A percentile compares a stretch with the other conserved stretches of the same genome.
Evolutionary conservation across 768 basidiomycete genomes (phyloP).

Genomic region (Rhodosporidiobolus odoratus): DNA sequence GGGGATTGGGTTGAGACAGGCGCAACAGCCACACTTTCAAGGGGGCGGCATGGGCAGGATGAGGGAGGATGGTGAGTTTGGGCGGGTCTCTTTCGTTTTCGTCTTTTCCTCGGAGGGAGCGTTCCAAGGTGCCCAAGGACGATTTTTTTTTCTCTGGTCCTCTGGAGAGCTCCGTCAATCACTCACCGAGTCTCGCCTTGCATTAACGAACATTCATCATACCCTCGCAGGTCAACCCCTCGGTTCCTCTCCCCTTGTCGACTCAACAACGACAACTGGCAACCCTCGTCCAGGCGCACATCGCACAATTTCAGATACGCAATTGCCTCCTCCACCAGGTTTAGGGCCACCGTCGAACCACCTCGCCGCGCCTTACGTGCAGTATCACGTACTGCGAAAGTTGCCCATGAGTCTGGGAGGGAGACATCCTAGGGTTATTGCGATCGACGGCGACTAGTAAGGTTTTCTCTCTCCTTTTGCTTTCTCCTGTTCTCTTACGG

Average conservation of each 20-base stretch:
- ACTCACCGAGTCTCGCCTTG: too few species aligned
- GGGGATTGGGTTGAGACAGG: slow-evolving; percentile 53
- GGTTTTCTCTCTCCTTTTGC: background rate
- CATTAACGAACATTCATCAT: too few species aligned
- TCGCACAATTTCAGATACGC: too few species aligned
- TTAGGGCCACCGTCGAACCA: background rate
- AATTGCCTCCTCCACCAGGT: too few species aligned
- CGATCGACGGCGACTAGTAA: slow-evolving; percentile 83
- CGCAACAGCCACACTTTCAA: too few species aligned
- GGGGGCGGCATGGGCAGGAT: background rate
- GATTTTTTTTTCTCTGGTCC: too few species aligned
- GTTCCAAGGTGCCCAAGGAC: too few species aligned
- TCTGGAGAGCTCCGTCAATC: too few species aligned
- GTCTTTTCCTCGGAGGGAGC: background rate
- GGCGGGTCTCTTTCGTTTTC: background rate
- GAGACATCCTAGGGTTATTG: slow-evolving; percentile 80
- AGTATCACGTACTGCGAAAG: slow-evolving; percentile 88
- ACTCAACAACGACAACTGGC: too few species aligned
- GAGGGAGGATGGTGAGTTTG: slow-evolving; percentile 42
- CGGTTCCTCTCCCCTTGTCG: too few species aligned
- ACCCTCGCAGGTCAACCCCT: too few species aligned
- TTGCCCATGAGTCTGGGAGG: slow-evolving; percentile 81
- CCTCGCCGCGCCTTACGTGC: slow-evolving; percentile 51
- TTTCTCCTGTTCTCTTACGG: slow-evolving; percentile 54
- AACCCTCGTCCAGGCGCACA: too few species aligned